A percentile compares a stretch with the other conserved stretches of the same genome.
phyloP scores from a whole-genome alignment of 23 red algal species.

The Gracilariopsis chorda region DNA sequence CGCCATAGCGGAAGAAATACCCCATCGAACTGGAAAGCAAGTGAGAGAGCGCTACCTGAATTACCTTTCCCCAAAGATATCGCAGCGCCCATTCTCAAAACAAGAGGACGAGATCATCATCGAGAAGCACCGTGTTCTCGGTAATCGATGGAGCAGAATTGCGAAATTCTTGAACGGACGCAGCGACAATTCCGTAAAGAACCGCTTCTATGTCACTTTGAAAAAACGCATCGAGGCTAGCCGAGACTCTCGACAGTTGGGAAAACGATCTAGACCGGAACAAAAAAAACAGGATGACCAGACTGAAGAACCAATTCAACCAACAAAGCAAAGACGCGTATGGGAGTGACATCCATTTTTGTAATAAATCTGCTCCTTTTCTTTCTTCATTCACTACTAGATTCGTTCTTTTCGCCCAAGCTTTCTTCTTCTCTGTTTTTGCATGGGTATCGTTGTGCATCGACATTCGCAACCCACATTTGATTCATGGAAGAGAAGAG shows the following conservation, averaged over 20 bases:
- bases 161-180: constrained; percentile 68
- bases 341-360: too few species aligned
- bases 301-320: not conserved
- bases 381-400: too few species aligned
- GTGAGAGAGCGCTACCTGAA: constrained; percentile 86
- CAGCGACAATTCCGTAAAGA: constrained; percentile 88
- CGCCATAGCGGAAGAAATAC: constrained; percentile 64
- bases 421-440: too few species aligned
- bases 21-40: constrained; percentile 80
- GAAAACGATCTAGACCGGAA: not conserved
- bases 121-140: constrained; percentile 35
- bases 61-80: constrained; percentile 73
- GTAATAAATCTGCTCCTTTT: too few species aligned
- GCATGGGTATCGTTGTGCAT: too few species aligned
- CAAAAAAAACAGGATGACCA: not conserved
- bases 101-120: constrained; percentile 84
- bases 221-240: constrained; percentile 22
- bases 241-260: not conserved
- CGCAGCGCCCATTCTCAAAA: constrained; percentile 54
- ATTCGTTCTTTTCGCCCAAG: too few species aligned
- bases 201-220: constrained; percentile 70
- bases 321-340: not conserved
- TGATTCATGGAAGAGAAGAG: too few species aligned
- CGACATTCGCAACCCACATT: too few species aligned
- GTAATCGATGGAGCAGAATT: constrained; percentile 82